Percentiles rank a stretch among this genome's conserved stretches.
phyloP scores from a whole-genome alignment of 768 basidiomycete genomes.

The Infundibulicybe gibba region DNA sequence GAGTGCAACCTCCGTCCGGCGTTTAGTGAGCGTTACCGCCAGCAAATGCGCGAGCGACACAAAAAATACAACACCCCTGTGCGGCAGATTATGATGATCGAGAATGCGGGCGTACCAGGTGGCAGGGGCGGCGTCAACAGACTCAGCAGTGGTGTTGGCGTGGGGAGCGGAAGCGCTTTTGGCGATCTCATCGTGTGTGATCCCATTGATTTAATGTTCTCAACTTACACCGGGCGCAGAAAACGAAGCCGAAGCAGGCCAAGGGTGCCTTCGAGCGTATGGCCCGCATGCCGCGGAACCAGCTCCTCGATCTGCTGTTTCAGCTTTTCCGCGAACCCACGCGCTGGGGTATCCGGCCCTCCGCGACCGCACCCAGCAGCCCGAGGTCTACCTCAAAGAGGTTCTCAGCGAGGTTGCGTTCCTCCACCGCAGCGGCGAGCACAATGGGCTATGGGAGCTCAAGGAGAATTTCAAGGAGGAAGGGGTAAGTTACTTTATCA shows the following conservation, averaged over 20 bases:
- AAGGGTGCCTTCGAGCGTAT: slow-evolving; percentile 83
- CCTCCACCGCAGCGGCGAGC: slow-evolving; percentile 77
- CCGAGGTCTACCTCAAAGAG: slow-evolving; percentile 85
- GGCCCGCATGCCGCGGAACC: slow-evolving; percentile 86
- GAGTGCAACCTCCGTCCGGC: slow-evolving; percentile 72
- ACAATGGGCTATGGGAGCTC: slow-evolving; percentile 78
- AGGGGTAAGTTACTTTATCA: slow-evolving; percentile 36
- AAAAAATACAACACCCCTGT: slow-evolving; percentile 61
- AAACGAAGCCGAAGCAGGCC: slow-evolving; percentile 63
- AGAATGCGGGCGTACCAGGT: slow-evolving; percentile 64
- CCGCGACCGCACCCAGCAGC: slow-evolving; percentile 80
- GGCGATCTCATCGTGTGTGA: slow-evolving; percentile 60
- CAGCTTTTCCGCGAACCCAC: slow-evolving; percentile 69
- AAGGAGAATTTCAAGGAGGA: slow-evolving; percentile 68
- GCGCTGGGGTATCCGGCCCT: slow-evolving; percentile 80
- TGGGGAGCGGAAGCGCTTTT: slow-evolving; percentile 56
- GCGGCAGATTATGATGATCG: slow-evolving; percentile 70
- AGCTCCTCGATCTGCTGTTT: slow-evolving; percentile 84
- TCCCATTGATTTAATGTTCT: slow-evolving; percentile 2
- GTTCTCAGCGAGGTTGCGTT: slow-evolving; percentile 73
- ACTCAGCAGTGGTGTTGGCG: slow-evolving; percentile 71
- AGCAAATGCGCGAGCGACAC: slow-evolving; percentile 69
- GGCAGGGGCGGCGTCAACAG: slow-evolving; percentile 74
- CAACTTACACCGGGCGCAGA: slow-evolving; percentile 28
- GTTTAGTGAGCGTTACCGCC: slow-evolving; percentile 64